Percentiles rank a stretch among this genome's conserved stretches.
phyloP scores from a whole-genome alignment of 805 yeast species.

The Wickerhamiella nectarea region DNA sequence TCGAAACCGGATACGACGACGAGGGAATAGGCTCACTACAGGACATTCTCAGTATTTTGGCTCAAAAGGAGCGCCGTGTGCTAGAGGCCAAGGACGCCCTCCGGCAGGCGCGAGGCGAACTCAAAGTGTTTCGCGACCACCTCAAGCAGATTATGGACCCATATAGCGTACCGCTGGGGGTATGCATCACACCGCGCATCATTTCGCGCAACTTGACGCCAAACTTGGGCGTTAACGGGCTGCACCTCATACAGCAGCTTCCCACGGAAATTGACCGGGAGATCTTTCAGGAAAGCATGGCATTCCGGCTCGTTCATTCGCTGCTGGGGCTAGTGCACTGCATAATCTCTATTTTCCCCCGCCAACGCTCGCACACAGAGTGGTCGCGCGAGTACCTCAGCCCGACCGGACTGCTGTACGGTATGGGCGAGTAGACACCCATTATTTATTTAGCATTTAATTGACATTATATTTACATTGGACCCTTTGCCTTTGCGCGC shows the following conservation, averaged over 20 bases:
- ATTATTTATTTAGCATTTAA: background rate
- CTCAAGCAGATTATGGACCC: conserved; percentile 15
- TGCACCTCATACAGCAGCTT: conserved; percentile 8
- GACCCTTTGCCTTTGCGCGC: too few species aligned
- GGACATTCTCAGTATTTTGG: conserved; percentile 24
- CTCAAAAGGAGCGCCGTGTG: conserved; percentile 26
- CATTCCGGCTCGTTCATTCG: conserved; percentile 13
- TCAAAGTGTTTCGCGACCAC: conserved; percentile 17
- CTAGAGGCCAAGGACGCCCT: conserved; percentile 25
- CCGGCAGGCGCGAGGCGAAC: conserved; percentile 21
- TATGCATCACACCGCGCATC: conserved; percentile 12
- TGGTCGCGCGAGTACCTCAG: conserved; percentile 19
- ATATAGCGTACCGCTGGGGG: conserved; percentile 9
- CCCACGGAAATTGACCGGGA: background rate
- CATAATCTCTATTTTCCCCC: conserved; percentile 16
- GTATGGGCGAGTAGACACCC: conserved; percentile 1
- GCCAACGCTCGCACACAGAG: background rate
- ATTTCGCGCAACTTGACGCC: conserved; percentile 13
- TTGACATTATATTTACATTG: too few species aligned
- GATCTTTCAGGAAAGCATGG: conserved; percentile 2
- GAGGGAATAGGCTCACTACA: conserved; percentile 15
- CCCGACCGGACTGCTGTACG: conserved; percentile 17
- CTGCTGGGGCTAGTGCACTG: conserved; percentile 18
- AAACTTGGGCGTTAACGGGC: conserved; percentile 17
- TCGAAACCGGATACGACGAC: background rate